These are phyloP conservation scores for Paradendryphiella salina DNA, from an alignment of 2,329 filamentous ascomycete genomes.

Conservation along the genomic window DNA sequence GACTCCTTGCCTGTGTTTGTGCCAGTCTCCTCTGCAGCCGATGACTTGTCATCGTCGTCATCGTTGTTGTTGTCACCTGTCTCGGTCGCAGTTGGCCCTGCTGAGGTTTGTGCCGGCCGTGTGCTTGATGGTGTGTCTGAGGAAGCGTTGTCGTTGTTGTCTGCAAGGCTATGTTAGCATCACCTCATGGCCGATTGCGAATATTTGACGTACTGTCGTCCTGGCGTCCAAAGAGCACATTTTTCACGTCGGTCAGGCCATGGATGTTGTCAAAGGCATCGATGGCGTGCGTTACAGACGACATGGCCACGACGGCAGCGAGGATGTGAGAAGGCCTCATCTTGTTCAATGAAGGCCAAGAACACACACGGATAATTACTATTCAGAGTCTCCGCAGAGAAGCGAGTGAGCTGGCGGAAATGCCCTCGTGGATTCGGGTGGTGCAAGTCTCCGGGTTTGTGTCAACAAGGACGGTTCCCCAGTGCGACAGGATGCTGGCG, in stretches of 20 bases:
- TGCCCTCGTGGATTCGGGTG: slow-evolving; percentile 21
- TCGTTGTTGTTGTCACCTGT: slow-evolving; percentile 18
- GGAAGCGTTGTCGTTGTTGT: slow-evolving; percentile 14
- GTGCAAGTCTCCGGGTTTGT: slow-evolving; percentile 24
- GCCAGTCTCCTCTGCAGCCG: slow-evolving; percentile 19
- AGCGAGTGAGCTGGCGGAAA: slow-evolving; percentile 18
- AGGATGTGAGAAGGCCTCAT: slow-evolving; percentile 48
- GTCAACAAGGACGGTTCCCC: slow-evolving; percentile 32
- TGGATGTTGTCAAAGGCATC: slow-evolving; percentile 40
- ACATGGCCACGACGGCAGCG: slow-evolving; percentile 44
- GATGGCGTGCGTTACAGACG: slow-evolving; percentile 42
- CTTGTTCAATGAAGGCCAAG: slow-evolving; percentile 4
- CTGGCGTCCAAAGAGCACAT: slow-evolving; percentile 40
- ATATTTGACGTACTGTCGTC: slow-evolving; percentile 26
- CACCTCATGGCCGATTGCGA: neutral
- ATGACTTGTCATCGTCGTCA: slow-evolving; percentile 16
- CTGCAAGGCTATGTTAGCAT: neutral
- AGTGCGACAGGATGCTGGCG: slow-evolving; percentile 13
- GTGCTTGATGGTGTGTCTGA: slow-evolving; percentile 22
- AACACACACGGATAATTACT: neutral
- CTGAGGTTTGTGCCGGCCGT: slow-evolving; percentile 11
- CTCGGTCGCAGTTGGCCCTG: slow-evolving; percentile 16
- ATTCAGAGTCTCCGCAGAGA: slow-evolving; percentile 11
- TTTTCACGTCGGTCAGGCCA: slow-evolving; percentile 33
- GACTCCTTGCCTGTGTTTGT: slow-evolving; percentile 28